Conservation (phyloP, 2,329 filamentous ascomycete genomes). For the Pseudovirgaria hyperparasitica region DNA sequence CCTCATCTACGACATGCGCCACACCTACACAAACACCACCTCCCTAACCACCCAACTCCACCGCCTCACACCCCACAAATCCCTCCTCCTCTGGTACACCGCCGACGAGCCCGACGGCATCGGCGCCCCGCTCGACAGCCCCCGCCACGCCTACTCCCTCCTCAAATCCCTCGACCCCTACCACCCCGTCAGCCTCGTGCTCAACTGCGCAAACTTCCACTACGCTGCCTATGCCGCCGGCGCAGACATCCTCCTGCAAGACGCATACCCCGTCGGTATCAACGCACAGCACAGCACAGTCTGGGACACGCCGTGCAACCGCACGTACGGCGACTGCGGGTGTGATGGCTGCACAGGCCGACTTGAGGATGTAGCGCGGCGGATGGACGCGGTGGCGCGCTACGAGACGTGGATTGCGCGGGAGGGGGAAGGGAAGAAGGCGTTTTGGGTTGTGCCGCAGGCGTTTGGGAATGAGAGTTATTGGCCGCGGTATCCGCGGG, state of each 20-base stretch:
- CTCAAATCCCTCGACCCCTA: conserved; percentile 44
- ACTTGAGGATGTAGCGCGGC: conserved; percentile 37
- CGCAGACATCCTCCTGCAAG: conserved; percentile 47
- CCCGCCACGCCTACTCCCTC: conserved; percentile 28
- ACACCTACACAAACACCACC: conserved; percentile 27
- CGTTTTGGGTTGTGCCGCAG: conserved; percentile 38
- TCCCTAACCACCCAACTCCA: conserved; percentile 26
- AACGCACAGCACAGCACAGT: conserved; percentile 40
- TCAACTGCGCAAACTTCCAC: conserved; percentile 52
- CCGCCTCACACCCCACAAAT: conserved; percentile 18
- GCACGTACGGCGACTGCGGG: conserved; percentile 49
- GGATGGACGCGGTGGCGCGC: conserved; percentile 27
- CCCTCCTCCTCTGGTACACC: conserved; percentile 35
- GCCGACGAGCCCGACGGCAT: conserved; percentile 44
- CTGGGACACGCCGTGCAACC: conserved; percentile 45
- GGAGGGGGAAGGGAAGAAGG: conserved; percentile 18
- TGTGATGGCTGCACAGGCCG: conserved; percentile 47
- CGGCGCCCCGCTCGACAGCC: conserved; percentile 40
- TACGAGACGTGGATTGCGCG: conserved; percentile 30
- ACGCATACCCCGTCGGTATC: conserved; percentile 47
- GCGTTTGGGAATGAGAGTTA: conserved; percentile 36
- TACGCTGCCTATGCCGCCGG: conserved; percentile 42
- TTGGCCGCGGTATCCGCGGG: conserved; percentile 35
- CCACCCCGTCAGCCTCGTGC: conserved; percentile 45
- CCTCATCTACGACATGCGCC: conserved; percentile 35